A percentile compares a stretch with the other conserved stretches of the same genome.
Conservation (phyloP, 306 rosid species). For the Adenanthera pavonina region DNA sequence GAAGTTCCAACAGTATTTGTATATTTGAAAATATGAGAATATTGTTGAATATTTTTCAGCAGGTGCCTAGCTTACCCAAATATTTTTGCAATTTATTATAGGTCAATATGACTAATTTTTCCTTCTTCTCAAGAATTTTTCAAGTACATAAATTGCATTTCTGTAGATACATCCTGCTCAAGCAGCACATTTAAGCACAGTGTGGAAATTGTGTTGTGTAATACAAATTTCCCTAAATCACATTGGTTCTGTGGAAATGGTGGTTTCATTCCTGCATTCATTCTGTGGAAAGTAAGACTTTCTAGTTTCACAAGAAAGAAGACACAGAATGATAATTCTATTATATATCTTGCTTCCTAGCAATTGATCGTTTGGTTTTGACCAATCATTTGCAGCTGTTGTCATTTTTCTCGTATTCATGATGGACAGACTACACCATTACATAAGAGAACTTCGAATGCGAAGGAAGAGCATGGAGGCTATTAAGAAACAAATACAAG, state of each 20-base stretch:
- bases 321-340: background rate
- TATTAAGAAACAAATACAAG: constrained; percentile 73
- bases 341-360: constrained; percentile 4
- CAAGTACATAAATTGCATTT: background rate
- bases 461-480: constrained; percentile 89
- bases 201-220: constrained; percentile 6
- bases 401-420: constrained; percentile 77
- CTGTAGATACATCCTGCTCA: background rate
- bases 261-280: background rate
- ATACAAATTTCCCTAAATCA: constrained; percentile 1
- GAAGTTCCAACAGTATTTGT: background rate
- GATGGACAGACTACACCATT: constrained; percentile 90
- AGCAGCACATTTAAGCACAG: background rate
- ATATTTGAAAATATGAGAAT: constrained; percentile 3
- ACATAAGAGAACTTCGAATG: constrained; percentile 80
- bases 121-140: background rate
- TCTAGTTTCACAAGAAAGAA: background rate
- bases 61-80: background rate
- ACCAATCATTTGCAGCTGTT: constrained; percentile 65
- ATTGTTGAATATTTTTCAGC: background rate
- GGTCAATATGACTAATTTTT: background rate
- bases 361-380: constrained; percentile 26
- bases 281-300: background rate
- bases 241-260: background rate
- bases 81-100: background rate